These are phyloP conservation scores for Tolypocladium capitatum DNA, from an alignment of 2,329 filamentous ascomycete genomes.

Conservation along the genomic window DNA sequence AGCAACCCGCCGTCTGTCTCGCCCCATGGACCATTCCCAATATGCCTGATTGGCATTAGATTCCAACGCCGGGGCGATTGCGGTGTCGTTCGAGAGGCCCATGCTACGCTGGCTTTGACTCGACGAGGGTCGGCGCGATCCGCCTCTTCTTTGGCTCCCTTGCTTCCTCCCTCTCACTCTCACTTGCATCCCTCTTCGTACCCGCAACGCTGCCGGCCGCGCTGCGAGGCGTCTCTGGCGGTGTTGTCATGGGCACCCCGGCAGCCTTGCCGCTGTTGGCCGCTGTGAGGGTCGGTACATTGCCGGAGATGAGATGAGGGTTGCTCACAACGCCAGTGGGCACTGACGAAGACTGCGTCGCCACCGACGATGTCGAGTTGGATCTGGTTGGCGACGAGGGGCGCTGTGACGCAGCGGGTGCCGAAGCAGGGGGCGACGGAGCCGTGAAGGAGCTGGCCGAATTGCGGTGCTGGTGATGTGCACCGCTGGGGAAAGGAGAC, in stretches of 20 bases:
- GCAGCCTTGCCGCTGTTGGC: constrained; percentile 51
- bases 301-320: constrained; percentile 65
- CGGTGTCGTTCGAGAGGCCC: not conserved
- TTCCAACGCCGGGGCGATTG: not conserved
- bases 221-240: constrained; percentile 68
- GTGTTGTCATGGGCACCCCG: constrained; percentile 67
- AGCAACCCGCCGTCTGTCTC: not conserved
- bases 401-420: constrained; percentile 47
- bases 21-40: not conserved
- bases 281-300: constrained; percentile 63
- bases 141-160: constrained; percentile 53
- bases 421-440: constrained; percentile 40
- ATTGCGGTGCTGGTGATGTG: constrained; percentile 42
- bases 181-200: constrained; percentile 43
- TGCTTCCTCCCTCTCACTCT: constrained; percentile 38
- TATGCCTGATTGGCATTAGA: not conserved
- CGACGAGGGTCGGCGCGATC: constrained; percentile 53
- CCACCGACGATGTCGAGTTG: constrained; percentile 72
- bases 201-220: constrained; percentile 21
- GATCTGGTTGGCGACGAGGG: constrained; percentile 71
- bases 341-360: constrained; percentile 44
- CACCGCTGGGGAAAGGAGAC: constrained; percentile 39
- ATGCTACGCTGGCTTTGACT: constrained; percentile 9
- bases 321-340: constrained; percentile 53
- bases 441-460: constrained; percentile 44